Evolutionary conservation across 257 asterid species (phyloP), one percentile per base, ranked within the genome.

Genomic region (Plantago major): DNA sequence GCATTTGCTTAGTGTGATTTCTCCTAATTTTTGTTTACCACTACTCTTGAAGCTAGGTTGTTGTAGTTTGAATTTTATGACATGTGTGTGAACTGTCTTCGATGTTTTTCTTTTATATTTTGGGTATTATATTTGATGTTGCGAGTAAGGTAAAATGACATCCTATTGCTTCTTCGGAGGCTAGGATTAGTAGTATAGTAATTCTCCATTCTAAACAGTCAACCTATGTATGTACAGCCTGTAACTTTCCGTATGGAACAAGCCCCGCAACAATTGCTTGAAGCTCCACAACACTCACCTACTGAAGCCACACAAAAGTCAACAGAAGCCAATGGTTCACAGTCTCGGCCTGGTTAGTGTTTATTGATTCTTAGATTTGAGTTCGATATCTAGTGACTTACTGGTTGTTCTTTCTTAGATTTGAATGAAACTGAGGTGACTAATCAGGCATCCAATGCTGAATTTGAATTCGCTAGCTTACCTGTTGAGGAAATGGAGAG

Each of bases 401-500:
- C 19, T 0, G 11, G 10, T 15, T 6, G n/a, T 49, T 15, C 15
- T 49, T 6, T 2, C 28, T 15, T 49, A 49, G 55, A 49, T 49
- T 7, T 49, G 30, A 49, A 49, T 49, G 55, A 49, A 7, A 26
- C 30, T 15, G 55, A 49, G 6, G 30, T 11, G 28, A 49, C 22
- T 49, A 49, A 49, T 49, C 55, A n/a, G 30, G 55, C 11, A 7
- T n/a, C 55, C 4, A 49, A 16, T 49, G 19, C 3, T 16, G 55
- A 52, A 11, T 30, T 52, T 7, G 57, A 52, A 52, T 52, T 52
- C 15, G 57, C 57, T 0, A 52, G 57, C 1, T 19, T 52, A 52
- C 5, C 38, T 2, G 40, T 52, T 52, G 57, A 52, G 13, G 57
- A 52, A 19, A 52, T 52, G 57, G 57, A 52, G 57, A 19, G 13